A percentile compares a stretch with the other conserved stretches of the same genome.
Evolutionary conservation across 495 filamentous ascomycete genomes (phyloP).

Genomic region (Hypoxylon lenormandii): DNA sequence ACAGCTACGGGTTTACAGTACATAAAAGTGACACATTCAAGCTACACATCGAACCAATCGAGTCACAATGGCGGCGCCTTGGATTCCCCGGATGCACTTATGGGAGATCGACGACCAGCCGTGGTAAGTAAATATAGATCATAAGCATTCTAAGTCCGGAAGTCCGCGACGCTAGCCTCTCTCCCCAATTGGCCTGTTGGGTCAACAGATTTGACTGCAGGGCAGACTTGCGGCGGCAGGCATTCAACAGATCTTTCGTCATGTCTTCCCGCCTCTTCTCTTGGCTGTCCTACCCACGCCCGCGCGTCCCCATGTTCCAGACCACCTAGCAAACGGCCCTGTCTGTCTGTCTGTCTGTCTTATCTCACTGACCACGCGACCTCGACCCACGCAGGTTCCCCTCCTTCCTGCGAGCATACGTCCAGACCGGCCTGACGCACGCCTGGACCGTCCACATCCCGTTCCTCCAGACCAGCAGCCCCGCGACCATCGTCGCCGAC

Average conservation of each 20-base stretch:
- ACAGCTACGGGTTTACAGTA: not conserved
- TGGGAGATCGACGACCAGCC: constrained; percentile 67
- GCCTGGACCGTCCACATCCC: constrained; percentile 63
- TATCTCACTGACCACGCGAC: constrained; percentile 8
- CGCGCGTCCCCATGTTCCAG: not conserved
- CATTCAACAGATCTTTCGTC: constrained; percentile 26
- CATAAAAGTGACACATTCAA: not conserved
- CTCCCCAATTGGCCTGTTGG: constrained; percentile 34
- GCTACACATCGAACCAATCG: not conserved
- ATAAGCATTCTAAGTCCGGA: constrained; percentile 36
- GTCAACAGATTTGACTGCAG: constrained; percentile 27
- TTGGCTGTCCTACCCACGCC: constrained; percentile 16
- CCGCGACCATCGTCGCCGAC: constrained; percentile 61
- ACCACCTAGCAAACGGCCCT: constrained; percentile 14
- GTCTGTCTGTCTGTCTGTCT: not conserved
- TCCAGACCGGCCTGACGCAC: constrained; percentile 65
- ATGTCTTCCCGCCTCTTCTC: not conserved
- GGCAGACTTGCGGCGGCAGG: not conserved
- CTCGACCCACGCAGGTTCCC: constrained; percentile 60
- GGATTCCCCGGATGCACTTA: constrained; percentile 66
- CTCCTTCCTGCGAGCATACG: constrained; percentile 61
- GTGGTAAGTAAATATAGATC: constrained; percentile 55
- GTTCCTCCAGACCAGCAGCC: constrained; percentile 59
- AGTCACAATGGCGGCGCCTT: constrained; percentile 58
- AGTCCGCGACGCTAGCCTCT: constrained; percentile 24